Evolutionary conservation across 2,329 filamentous ascomycete genomes (phyloP).

Genomic region (Colletotrichum sp.): DNA sequence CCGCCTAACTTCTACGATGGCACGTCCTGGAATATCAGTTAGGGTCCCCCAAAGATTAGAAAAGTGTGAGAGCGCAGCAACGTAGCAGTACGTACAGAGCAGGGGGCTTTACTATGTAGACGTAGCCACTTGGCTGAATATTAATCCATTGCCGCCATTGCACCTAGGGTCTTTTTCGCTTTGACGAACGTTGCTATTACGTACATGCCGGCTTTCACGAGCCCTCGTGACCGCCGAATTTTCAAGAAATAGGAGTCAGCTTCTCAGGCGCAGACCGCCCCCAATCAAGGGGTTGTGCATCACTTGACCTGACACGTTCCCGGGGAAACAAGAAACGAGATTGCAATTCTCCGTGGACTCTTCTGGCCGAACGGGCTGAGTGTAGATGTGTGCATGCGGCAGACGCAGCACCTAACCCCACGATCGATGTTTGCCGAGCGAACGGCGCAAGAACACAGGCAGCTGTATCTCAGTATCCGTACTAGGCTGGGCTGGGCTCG

Average conservation of each 20-base stretch:
- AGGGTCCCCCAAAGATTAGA: background rate
- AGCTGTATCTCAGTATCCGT: background rate
- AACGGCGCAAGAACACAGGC: background rate
- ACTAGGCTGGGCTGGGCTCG: background rate
- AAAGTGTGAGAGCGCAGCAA: background rate
- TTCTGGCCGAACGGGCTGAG: background rate
- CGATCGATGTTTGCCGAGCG: background rate
- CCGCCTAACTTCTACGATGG: background rate
- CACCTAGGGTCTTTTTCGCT: background rate
- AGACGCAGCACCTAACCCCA: background rate
- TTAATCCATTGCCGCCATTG: background rate
- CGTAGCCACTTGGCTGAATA: background rate
- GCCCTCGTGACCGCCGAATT: slow-evolving; percentile 6
- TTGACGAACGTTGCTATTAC: slow-evolving; percentile 3
- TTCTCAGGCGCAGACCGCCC: background rate
- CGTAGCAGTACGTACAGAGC: background rate
- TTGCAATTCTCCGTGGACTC: background rate
- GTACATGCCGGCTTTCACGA: background rate
- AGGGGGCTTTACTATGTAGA: background rate
- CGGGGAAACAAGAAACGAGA: background rate
- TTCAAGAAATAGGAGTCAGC: background rate
- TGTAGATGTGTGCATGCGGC: background rate
- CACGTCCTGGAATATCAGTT: background rate
- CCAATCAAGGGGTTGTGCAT: background rate
- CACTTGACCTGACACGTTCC: background rate